Base-by-base conservation (phyloP, 495 filamentous ascomycete species). In the Xylaria sp. region DNA sequence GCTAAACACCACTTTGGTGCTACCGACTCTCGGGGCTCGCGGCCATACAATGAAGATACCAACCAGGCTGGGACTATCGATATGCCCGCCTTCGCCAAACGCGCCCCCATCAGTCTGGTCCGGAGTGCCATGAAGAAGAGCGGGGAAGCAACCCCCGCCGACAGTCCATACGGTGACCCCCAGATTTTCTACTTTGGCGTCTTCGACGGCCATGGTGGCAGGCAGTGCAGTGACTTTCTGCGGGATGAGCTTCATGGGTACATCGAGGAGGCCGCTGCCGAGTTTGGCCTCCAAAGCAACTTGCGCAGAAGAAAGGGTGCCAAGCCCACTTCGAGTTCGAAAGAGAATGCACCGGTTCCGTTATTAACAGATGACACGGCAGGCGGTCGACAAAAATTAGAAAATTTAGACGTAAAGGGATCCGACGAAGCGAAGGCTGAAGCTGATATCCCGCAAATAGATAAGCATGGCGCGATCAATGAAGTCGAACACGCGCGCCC, bases 141-240 rank as follows among this genome's bases (percentile, higher is more conserved):
- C 0, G 88, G 85, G 14, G 87, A 89, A 74, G 85, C 84, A 11
- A 91, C 87, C 33, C 84, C 83, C 35, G 93, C 93, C 21, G 90
- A 93, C 67, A 91, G 89, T 59, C 88, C 92, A 5, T 92, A 89
- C 73, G 94, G 94, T 9, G 94, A 97, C 78, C 94, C 94, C 9
- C 94, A 97, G 76, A 92, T 98, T 8, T 99, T 99, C 80, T 99
- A 98, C 79, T 99, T 97, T 81, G 93, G 88, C 3, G 90, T 98
- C 0, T 99, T 98, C 76, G 96, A 99, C 82, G 96, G 96, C 26
- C 96, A 99, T 84, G 96, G 96, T 26, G 96, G 96, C 21, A 87
- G 83, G 41, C 93, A 98, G 75, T 98, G 96, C 77, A 95, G 92
- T 77, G 88, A 89, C 21, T 98, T 97, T 72, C 81, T 98, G 63